A percentile compares a stretch with the other conserved stretches of the same genome.
These are phyloP conservation scores for Kwoniella dejecticola DNA, from an alignment of 768 basidiomycete genomes.

Conservation along the genomic window DNA sequence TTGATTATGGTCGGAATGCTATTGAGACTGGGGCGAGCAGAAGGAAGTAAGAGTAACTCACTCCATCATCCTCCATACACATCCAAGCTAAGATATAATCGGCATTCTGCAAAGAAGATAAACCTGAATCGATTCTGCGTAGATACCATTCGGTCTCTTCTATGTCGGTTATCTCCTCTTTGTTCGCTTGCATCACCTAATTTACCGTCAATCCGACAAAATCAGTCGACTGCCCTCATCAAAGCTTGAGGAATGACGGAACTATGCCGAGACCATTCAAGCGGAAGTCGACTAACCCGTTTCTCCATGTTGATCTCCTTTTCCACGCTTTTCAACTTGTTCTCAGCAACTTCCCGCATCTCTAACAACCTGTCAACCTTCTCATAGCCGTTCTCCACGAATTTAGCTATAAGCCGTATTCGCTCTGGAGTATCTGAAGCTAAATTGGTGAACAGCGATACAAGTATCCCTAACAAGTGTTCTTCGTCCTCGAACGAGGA, in stretches of 20 bases:
- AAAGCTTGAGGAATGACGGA: too few relatives aligned
- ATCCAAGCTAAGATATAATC: slow-evolving; percentile 96
- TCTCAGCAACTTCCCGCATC: slow-evolving; percentile 70
- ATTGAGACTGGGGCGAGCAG: not conserved
- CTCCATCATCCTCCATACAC: slow-evolving; percentile 97
- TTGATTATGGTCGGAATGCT: not conserved
- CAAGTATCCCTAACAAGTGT: slow-evolving; percentile 87
- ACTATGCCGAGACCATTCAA: too few relatives aligned
- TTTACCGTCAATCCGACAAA: too few relatives aligned
- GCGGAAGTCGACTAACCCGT: slow-evolving; percentile 64
- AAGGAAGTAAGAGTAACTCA: slow-evolving; percentile 57
- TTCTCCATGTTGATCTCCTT: slow-evolving; percentile 70
- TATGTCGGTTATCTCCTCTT: slow-evolving; percentile 64
- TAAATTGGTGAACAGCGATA: slow-evolving; percentile 85
- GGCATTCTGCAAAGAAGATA: slow-evolving; percentile 84
- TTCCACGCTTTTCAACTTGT: slow-evolving; percentile 66
- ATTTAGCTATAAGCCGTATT: slow-evolving; percentile 84
- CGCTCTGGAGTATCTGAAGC: slow-evolving; percentile 81
- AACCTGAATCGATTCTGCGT: slow-evolving; percentile 79
- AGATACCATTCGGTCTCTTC: slow-evolving; percentile 80
- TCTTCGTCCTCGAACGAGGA: slow-evolving; percentile 71
- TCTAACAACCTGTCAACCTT: slow-evolving; percentile 93
- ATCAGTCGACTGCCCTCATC: too few relatives aligned
- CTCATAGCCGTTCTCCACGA: slow-evolving; percentile 88
- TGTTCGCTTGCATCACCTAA: slow-evolving; percentile 64